Conservation (phyloP, 208 protist genomes). For the Trichomonas gallinae region DNA sequence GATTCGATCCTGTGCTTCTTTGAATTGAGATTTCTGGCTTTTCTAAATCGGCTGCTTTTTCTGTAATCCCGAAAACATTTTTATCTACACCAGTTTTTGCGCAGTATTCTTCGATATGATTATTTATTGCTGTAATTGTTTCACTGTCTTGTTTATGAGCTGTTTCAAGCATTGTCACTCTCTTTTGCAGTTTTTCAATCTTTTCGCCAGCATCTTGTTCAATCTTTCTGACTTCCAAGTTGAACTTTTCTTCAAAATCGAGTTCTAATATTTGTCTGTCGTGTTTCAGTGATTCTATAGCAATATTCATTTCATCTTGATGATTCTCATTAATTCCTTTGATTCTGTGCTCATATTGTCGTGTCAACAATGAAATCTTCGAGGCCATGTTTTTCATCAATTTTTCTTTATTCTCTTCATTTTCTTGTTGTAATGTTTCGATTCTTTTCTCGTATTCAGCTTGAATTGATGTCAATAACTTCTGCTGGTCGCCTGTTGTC, state of each 20-base stretch:
- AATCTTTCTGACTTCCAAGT: neutral
- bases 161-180: neutral
- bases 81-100: neutral
- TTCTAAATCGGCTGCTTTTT: neutral
- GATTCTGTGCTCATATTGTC: conserved; percentile 19
- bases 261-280: neutral
- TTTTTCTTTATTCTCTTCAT: neutral
- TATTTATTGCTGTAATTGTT: neutral
- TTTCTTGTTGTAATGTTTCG: neutral
- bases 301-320: neutral
- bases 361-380: neutral
- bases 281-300: neutral
- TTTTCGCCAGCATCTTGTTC: neutral
- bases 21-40: neutral
- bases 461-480: neutral
- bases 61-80: neutral
- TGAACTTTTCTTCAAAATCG: neutral
- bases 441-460: neutral
- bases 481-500: neutral
- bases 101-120: neutral
- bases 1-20: neutral
- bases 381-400: neutral
- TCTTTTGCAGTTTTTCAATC: neutral
- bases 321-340: neutral
- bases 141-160: neutral